phyloP scores from a whole-genome alignment of 495 filamentous ascomycete species.

The Trichoderma asperelloides region DNA sequence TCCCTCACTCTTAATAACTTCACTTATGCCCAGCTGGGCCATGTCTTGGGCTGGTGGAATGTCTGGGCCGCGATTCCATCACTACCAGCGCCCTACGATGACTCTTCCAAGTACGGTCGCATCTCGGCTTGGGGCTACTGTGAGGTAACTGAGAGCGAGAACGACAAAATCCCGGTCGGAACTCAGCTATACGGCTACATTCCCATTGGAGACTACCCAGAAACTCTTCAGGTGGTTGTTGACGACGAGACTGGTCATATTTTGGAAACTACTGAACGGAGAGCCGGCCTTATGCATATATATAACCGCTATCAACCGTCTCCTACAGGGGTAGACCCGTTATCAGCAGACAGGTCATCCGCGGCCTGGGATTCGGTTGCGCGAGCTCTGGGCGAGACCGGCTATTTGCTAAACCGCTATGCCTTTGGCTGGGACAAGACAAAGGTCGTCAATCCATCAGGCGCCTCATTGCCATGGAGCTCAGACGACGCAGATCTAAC shows the following conservation, averaged over 20 bases:
- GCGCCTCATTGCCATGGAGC: slow-evolving; percentile 25
- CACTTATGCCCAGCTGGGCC: slow-evolving; percentile 42
- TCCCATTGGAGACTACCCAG: slow-evolving; percentile 30
- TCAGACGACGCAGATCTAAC: slow-evolving; percentile 38
- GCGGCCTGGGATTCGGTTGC: slow-evolving; percentile 30
- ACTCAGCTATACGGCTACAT: slow-evolving; percentile 31
- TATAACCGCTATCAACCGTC: slow-evolving; percentile 44
- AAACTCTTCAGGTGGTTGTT: slow-evolving; percentile 22
- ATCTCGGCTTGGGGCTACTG: slow-evolving; percentile 50
- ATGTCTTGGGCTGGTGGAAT: slow-evolving; percentile 41
- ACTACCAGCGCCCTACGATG: slow-evolving; percentile 44
- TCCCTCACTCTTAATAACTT: slow-evolving; percentile 48
- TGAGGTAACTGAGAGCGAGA: slow-evolving; percentile 39
- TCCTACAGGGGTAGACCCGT: slow-evolving; percentile 14
- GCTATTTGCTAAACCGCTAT: slow-evolving; percentile 38
- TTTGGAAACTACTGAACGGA: slow-evolving; percentile 32
- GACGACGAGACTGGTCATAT: slow-evolving; percentile 26
- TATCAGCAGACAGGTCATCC: slow-evolving; percentile 15
- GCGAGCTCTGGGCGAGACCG: slow-evolving; percentile 34
- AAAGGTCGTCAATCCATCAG: slow-evolving; percentile 30
- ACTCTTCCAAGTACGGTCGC: slow-evolving; percentile 39
- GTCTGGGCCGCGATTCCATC: slow-evolving; percentile 25
- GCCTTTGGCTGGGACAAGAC: slow-evolving; percentile 31
- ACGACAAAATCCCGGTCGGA: slow-evolving; percentile 22
- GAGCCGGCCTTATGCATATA: slow-evolving; percentile 36